Percentiles rank a stretch among this genome's conserved stretches.
phyloP scores from a whole-genome alignment of 345 rosid genomes.

The Brassica incana region DNA sequence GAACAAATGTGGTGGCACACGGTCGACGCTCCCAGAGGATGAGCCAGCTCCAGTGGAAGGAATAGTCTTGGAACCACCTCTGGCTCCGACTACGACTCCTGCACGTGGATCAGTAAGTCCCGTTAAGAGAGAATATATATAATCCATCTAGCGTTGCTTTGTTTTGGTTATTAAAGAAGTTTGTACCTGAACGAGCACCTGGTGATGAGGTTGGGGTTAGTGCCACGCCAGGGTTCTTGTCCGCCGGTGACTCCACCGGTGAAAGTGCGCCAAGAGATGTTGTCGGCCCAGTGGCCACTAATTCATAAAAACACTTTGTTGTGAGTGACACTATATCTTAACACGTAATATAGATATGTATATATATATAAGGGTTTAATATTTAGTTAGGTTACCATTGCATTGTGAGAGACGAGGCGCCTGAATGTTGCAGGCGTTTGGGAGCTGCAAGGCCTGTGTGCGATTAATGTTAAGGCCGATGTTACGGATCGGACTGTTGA shows the following conservation, averaged over 20 bases:
- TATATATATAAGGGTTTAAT: neutral
- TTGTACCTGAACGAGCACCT: slow-evolving; percentile 48
- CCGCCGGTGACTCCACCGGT: slow-evolving; percentile 46
- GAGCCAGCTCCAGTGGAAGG: slow-evolving; percentile 44
- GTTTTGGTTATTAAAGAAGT: neutral
- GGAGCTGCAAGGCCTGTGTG: slow-evolving; percentile 66
- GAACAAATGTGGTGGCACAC: slow-evolving; percentile 36
- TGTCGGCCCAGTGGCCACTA: slow-evolving; percentile 48
- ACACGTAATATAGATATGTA: neutral
- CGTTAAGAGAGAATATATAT: neutral
- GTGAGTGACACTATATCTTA: slow-evolving; percentile 18
- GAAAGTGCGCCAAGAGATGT: slow-evolving; percentile 37
- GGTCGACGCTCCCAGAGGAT: slow-evolving; percentile 44
- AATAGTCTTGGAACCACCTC: slow-evolving; percentile 49
- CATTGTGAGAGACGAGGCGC: slow-evolving; percentile 63
- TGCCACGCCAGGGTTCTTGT: slow-evolving; percentile 43
- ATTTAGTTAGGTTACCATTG: slow-evolving; percentile 41
- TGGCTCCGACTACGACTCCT: slow-evolving; percentile 4
- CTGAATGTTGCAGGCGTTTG: slow-evolving; percentile 62
- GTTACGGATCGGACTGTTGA: slow-evolving; percentile 48
- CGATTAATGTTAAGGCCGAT: slow-evolving; percentile 60
- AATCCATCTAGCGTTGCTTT: too few relatives aligned
- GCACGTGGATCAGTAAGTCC: slow-evolving; percentile 2
- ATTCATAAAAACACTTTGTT: slow-evolving; percentile 19
- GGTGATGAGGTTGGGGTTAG: slow-evolving; percentile 47